A percentile compares a stretch with the other conserved stretches of the same genome.
Evolutionary conservation across 163 green algal genomes (phyloP).

Genomic region (Chlorella variabilis): DNA sequence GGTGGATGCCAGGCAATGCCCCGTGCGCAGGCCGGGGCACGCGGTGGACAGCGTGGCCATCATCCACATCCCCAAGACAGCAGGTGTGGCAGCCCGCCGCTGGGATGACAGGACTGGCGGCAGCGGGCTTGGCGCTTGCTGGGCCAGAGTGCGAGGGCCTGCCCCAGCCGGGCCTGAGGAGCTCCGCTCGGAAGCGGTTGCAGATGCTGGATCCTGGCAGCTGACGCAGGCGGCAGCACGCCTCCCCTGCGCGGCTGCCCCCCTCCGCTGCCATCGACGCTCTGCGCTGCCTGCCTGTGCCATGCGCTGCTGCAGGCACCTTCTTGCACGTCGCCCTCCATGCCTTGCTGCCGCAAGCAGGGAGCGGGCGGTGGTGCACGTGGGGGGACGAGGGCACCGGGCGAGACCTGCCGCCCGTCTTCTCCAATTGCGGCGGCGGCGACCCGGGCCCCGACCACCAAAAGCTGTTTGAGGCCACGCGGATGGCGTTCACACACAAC

Average conservation of each 20-base stretch:
- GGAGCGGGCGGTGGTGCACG: constrained; percentile 1
- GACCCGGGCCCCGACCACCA: not conserved
- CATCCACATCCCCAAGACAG: constrained; percentile 20
- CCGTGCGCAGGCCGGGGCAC: not conserved
- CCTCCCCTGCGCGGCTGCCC: too few species aligned
- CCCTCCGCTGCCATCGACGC: too few species aligned
- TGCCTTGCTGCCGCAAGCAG: not conserved
- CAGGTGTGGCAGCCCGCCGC: not conserved
- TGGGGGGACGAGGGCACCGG: not conserved
- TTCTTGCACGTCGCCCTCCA: not conserved
- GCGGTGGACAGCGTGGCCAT: constrained; percentile 1
- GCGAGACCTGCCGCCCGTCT: not conserved
- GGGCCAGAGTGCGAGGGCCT: too few species aligned
- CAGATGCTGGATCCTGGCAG: too few species aligned
- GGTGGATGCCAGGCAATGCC: not conserved
- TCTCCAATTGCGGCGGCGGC: not conserved
- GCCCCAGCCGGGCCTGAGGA: too few species aligned
- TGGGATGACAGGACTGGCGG: too few species aligned
- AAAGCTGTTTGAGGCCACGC: not conserved
- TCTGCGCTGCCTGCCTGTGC: too few species aligned
- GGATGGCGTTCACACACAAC: not conserved
- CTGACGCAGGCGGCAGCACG: too few species aligned
- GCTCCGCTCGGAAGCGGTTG: too few species aligned
- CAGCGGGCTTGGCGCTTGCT: too few species aligned
- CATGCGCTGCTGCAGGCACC: constrained; percentile 17